Evolutionary conservation across 2,329 filamentous ascomycete species (phyloP), one percentile per base, ranked within the genome.

Genomic region (Setomelanomma holmii): DNA sequence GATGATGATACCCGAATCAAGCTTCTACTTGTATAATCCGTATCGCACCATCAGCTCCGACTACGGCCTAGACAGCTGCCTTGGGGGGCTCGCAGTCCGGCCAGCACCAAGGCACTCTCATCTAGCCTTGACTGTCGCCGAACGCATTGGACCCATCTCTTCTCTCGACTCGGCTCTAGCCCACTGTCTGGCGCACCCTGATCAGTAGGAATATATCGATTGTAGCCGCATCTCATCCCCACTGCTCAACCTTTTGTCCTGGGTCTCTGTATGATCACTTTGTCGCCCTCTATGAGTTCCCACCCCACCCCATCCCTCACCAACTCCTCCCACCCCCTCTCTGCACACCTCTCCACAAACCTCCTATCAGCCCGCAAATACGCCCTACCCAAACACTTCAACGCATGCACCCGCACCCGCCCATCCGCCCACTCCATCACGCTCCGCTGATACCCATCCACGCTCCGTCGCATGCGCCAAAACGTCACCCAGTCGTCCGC

Each of bases 401-500:
- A 79, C 27, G 90, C 86, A 75, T 93, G 89, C 61, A 85, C 79
- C 61, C 89, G 82, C 68, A 97, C 82, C n/a, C 84, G 81, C 20
- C 86, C 84, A 62, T 91, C 89, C 7, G 90, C 89, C 79, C 87
- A 93, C 67, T 91, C 89, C 81, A 98, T 87, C 51, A 99, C 77
- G 49, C 86, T 85, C 33, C 88, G 84, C 72, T 89, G 84, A 74
- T 96, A 89, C 7, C 90, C 90, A 76, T 97, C 91, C 23, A 95
- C 90, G 49, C 80, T 83, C 57, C 81, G 81, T 75, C 86, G 87
- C 40, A 89, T 78, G 58, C 85, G 83, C 79, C 89, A 89, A 71
- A 96, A 97, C 11, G 84, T 73, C 27, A 91, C 82, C 80, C 91
- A 98, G 70, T 98, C 90, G 66, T 95, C 91, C 58, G 88, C 87